phyloP scores from a whole-genome alignment of 2,329 filamentous ascomycete species.

The Hymenoscyphus scutula region DNA sequence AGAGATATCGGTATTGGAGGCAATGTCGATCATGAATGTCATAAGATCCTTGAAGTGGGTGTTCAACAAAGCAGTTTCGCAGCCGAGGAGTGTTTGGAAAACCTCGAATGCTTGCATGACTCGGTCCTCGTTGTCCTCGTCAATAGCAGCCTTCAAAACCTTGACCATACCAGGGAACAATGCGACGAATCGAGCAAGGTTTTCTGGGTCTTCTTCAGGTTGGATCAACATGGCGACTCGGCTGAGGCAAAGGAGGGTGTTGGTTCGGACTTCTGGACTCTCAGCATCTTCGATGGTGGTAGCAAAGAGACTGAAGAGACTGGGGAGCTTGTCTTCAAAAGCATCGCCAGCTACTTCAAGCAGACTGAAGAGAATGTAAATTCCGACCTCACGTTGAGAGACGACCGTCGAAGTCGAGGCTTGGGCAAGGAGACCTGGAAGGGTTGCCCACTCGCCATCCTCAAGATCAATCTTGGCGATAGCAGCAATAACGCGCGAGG shows the following conservation, averaged over 20 bases:
- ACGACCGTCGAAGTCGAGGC: constrained; percentile 74
- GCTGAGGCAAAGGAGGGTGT: constrained; percentile 87
- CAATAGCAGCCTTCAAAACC: constrained; percentile 81
- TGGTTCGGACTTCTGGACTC: constrained; percentile 89
- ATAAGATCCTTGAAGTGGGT: constrained; percentile 86
- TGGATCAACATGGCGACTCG: constrained; percentile 85
- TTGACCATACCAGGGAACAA: constrained; percentile 85
- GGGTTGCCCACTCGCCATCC: constrained; percentile 79
- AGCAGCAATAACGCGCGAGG: constrained; percentile 81
- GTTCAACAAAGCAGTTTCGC: constrained; percentile 79
- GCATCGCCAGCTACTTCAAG: constrained; percentile 83
- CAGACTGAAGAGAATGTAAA: constrained; percentile 90
- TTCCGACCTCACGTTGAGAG: constrained; percentile 81
- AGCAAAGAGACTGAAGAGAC: constrained; percentile 79
- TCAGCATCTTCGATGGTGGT: constrained; percentile 87
- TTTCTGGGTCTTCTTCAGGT: constrained; percentile 75
- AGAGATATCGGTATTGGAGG: constrained; percentile 71
- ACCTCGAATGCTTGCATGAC: constrained; percentile 91
- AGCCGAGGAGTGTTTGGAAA: constrained; percentile 91
- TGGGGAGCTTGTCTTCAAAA: constrained; percentile 76
- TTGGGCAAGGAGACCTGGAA: constrained; percentile 75
- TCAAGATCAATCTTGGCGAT: constrained; percentile 85
- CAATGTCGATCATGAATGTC: constrained; percentile 89
- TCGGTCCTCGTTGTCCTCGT: constrained; percentile 79
- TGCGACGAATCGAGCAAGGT: constrained; percentile 71